These are phyloP conservation scores for Ophiocordyceps camponoti-rufipedis DNA, from an alignment of 2,329 filamentous ascomycete species.

Conservation along the genomic window DNA sequence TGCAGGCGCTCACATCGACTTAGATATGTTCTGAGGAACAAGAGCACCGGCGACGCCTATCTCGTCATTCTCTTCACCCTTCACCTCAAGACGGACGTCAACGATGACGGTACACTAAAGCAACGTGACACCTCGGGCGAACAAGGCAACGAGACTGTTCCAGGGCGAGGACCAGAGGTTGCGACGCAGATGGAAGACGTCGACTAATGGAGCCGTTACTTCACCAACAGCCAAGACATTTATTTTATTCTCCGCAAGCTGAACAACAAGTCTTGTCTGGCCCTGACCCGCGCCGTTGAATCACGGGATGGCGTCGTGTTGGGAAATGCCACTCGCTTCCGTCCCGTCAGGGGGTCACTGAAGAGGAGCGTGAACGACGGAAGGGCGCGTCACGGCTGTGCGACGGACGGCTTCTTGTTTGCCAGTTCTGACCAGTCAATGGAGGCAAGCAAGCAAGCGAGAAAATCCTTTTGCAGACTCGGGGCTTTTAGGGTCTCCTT, in stretches of 20 bases:
- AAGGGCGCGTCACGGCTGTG: too few species aligned
- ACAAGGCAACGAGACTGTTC: not conserved
- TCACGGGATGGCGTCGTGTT: not conserved
- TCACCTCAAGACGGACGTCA: conserved; percentile 47
- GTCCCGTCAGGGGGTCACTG: too few species aligned
- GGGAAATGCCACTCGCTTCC: too few species aligned
- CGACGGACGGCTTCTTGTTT: too few species aligned
- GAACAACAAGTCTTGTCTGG: not conserved
- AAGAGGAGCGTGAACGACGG: too few species aligned
- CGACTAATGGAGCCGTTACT: not conserved
- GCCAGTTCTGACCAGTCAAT: too few species aligned
- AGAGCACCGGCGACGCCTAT: conserved; percentile 52
- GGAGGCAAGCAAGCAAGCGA: too few species aligned
- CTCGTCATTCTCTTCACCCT: conserved; percentile 70
- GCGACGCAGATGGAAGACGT: not conserved
- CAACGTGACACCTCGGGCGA: conserved; percentile 10
- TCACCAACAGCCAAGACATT: not conserved
- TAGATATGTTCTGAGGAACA: conserved; percentile 84
- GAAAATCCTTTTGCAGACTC: too few species aligned
- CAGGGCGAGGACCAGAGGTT: not conserved
- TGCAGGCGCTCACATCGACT: conserved; percentile 58
- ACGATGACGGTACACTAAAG: conserved; percentile 38
- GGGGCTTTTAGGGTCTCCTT: too few species aligned
- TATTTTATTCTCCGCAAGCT: not conserved
- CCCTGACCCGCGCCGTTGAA: not conserved